Evolutionary conservation across 768 basidiomycete genomes (phyloP).

Genomic region (Nidularia sp.): DNA sequence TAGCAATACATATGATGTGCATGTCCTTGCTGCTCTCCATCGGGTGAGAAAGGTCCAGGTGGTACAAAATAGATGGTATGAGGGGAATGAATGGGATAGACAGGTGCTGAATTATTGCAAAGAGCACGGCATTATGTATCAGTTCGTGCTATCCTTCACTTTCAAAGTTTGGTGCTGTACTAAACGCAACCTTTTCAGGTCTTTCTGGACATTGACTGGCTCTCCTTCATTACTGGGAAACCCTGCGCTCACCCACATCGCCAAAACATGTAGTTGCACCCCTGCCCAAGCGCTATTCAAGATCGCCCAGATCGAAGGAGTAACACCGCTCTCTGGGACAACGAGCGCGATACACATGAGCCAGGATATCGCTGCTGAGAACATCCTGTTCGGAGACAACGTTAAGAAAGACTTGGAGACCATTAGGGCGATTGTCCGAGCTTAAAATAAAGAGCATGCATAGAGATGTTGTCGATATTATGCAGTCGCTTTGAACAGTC

Average conservation of each 20-base stretch:
- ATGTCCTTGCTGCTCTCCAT: conserved; percentile 47
- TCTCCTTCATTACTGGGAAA: conserved; percentile 59
- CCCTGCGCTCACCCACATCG: conserved; percentile 39
- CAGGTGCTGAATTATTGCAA: conserved; percentile 63
- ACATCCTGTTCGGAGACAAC: not conserved
- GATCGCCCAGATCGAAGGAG: conserved; percentile 59
- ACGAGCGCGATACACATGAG: conserved; percentile 62
- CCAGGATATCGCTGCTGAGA: not conserved
- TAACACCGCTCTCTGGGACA: conserved; percentile 77
- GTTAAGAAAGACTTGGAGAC: not conserved
- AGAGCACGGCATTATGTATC: conserved; percentile 63
- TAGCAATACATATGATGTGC: conserved; percentile 72
- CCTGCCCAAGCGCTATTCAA: conserved; percentile 66
- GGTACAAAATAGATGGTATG: conserved; percentile 85
- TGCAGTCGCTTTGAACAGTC: no score
- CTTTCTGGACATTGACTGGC: conserved; percentile 87
- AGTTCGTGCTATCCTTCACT: conserved; percentile 34
- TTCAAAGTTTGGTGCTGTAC: not conserved
- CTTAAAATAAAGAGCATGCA: not conserved
- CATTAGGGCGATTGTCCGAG: not conserved
- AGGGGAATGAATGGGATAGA: conserved; percentile 74
- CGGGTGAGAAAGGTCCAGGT: conserved; percentile 58
- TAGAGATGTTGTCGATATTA: no score
- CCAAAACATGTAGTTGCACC: conserved; percentile 45
- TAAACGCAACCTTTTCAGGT: conserved; percentile 37